Conservation (phyloP, 2,329 filamentous ascomycete genomes). For the Trichophyton mentagrophytes region DNA sequence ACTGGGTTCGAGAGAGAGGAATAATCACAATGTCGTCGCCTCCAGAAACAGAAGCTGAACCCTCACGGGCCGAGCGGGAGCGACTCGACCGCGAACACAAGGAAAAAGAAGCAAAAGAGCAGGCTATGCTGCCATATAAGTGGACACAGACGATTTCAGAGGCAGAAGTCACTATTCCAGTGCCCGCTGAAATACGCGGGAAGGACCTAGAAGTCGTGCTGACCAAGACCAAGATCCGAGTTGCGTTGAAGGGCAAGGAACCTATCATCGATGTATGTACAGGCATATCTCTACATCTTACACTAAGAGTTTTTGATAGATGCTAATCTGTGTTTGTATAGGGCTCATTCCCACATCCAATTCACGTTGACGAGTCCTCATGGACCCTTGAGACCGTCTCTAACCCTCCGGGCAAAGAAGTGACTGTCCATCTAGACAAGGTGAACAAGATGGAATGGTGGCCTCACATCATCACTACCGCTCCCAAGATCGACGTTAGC, state of each 20-base stretch:
- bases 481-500: slow-evolving; percentile 84
- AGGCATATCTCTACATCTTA: not conserved
- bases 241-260: slow-evolving; percentile 77
- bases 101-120: slow-evolving; percentile 71
- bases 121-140: slow-evolving; percentile 86
- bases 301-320: not conserved
- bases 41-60: slow-evolving; percentile 20
- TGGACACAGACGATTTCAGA: slow-evolving; percentile 91
- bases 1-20: not conserved
- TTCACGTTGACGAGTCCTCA: slow-evolving; percentile 75
- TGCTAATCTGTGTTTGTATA: slow-evolving; percentile 26
- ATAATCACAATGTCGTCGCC: not conserved
- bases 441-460: slow-evolving; percentile 97
- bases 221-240: slow-evolving; percentile 63
- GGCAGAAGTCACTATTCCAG: slow-evolving; percentile 62
- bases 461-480: slow-evolving; percentile 74
- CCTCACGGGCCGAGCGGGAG: slow-evolving; percentile 36
- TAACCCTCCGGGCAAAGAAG: slow-evolving; percentile 48
- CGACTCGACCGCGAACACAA: slow-evolving; percentile 44
- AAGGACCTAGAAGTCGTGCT: slow-evolving; percentile 73
- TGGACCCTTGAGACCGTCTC: slow-evolving; percentile 73
- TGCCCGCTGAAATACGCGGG: slow-evolving; percentile 73
- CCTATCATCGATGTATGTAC: slow-evolving; percentile 62
- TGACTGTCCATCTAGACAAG: slow-evolving; percentile 88
- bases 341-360: slow-evolving; percentile 72